Base-by-base conservation (phyloP, 169 alveolate species). In the Cytauxzoon felis region DNA sequence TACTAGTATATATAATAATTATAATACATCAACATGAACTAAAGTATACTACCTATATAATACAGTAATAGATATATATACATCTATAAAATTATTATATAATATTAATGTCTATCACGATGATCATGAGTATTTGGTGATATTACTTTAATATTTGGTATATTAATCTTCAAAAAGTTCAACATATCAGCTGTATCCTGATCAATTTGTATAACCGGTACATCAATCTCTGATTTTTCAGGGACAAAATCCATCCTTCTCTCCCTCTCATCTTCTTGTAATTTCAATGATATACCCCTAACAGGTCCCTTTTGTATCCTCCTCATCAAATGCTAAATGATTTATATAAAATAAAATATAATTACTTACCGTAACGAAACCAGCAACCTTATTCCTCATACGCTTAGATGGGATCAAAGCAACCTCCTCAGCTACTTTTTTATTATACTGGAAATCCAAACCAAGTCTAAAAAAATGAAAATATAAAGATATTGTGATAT, bases 181-280 rank as follows among this genome's bases (percentile, higher is more conserved):
- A 93, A 86, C 97, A 93, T 93, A 38, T 89, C 95, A 32, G 84
- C 86, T 1, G 96, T 88, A 72, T 90, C 96, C 51, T 88, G 94
- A 64, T 93, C 97, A 30, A 92, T 87, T 64, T 75, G 81, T 59
- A 93, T 90, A 56, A 82, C 82, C n/a, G 88, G 93, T 11, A 91
- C 93, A 64, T 93, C 96, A 7, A 93, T 87, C 88, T 93, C 96
- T 7, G 97, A 93, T 47, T 80, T 82, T 69, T 97, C 98, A 3
- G 99, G 99, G 29, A 94, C 96, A 80, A 81, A 92, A 82, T 97
- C 99, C 96, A 97, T 92, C 75, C 97, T 95, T 71, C 98, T 90
- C 87, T 96, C 99, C 87, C 99, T 91, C 87, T 97, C 99, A 81
- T 95, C 99, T 91, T 98, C 99, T 89, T 98, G 98, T 71, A 98